A percentile compares a stretch with the other conserved stretches of the same genome.
Evolutionary conservation across 148 eudicot genomes (phyloP).

Genomic region (Hydrangea macrophylla): DNA sequence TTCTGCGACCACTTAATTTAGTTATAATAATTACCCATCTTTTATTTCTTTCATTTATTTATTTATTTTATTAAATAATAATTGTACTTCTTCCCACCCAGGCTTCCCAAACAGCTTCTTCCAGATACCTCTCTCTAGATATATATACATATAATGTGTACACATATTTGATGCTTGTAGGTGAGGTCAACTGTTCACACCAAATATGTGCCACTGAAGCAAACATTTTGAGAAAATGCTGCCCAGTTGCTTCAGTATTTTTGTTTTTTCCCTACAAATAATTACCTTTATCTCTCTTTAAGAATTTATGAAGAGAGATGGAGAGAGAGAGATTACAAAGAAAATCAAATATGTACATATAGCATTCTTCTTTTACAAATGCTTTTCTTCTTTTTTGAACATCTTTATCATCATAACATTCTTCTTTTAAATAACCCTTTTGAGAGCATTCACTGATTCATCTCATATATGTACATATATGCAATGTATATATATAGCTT

Average conservation of each 20-base stretch:
- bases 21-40: neutral
- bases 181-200: neutral
- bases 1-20: conserved; percentile 15
- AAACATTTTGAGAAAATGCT: neutral
- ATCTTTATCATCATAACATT: conserved; percentile 3
- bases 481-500: too few species aligned
- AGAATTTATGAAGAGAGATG: neutral
- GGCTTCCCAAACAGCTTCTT: too few species aligned
- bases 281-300: neutral
- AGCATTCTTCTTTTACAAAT: neutral
- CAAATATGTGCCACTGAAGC: neutral
- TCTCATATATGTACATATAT: neutral
- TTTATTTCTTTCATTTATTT: neutral
- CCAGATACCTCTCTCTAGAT: too few species aligned
- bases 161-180: too few species aligned
- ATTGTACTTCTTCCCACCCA: too few species aligned
- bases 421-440: neutral
- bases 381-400: neutral
- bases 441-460: neutral
- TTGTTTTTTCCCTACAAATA: neutral
- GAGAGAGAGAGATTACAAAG: neutral
- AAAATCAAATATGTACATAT: too few species aligned
- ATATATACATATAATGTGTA: too few species aligned
- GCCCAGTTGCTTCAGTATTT: neutral
- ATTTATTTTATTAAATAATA: too few species aligned